Conservation (phyloP, 2,329 filamentous ascomycete species). For the Trichothecium roseum region DNA sequence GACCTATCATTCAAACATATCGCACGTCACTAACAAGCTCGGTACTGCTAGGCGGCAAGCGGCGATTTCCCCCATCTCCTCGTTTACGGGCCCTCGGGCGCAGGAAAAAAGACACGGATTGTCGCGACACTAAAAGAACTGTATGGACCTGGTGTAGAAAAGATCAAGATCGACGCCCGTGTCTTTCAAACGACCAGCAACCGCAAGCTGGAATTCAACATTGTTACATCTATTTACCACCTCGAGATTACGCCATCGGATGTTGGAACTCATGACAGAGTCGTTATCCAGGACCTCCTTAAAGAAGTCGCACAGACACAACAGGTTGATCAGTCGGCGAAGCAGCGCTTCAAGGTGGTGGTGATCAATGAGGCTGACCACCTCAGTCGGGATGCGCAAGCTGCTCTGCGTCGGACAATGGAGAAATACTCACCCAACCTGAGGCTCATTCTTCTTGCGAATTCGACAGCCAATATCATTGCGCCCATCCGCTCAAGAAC, state of each 20-base stretch:
- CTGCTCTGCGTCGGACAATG: slow-evolving; percentile 90
- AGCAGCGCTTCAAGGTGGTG: slow-evolving; percentile 93
- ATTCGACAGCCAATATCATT: slow-evolving; percentile 97
- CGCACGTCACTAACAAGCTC: too few relatives aligned
- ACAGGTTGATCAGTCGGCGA: slow-evolving; percentile 88
- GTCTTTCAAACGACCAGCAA: slow-evolving; percentile 94
- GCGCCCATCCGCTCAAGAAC: slow-evolving; percentile 93
- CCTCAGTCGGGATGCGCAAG: slow-evolving; percentile 86
- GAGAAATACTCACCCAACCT: slow-evolving; percentile 98
- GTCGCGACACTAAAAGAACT: slow-evolving; percentile 92
- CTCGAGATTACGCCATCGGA: slow-evolving; percentile 97
- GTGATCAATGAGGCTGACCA: slow-evolving; percentile 99
- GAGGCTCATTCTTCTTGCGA: slow-evolving; percentile 82
- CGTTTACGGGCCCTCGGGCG: slow-evolving; percentile 91
- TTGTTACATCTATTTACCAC: slow-evolving; percentile 93
- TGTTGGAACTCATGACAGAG: slow-evolving; percentile 90
- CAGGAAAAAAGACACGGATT: slow-evolving; percentile 95
- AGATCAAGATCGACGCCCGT: slow-evolving; percentile 97
- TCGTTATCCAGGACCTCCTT: slow-evolving; percentile 88
- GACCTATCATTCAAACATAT: background rate
- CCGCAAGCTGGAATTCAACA: slow-evolving; percentile 98
- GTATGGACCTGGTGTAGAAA: slow-evolving; percentile 94
- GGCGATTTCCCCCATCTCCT: slow-evolving; percentile 97
- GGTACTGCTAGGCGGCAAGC: slow-evolving; percentile 64
- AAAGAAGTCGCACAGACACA: slow-evolving; percentile 99